Base-by-base conservation (phyloP, 768 basidiomycete genomes). In the Kockovaella imperatae region DNA sequence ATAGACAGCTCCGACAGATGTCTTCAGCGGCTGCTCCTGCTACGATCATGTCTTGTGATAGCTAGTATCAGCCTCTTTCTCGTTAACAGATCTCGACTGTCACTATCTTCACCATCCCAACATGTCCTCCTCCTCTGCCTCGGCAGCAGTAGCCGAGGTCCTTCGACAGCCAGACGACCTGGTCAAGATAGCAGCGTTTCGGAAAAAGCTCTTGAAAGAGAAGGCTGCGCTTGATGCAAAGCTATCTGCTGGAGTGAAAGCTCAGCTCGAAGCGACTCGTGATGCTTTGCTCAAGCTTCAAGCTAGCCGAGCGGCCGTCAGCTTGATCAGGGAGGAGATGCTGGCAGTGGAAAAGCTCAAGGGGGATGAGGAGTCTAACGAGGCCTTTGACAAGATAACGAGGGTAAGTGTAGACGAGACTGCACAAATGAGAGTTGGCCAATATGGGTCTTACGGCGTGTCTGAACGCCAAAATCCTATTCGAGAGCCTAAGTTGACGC, bases 181-280 rank as follows among this genome's bases (percentile, higher is more conserved):
- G 47, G 75, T 81, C 56, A 95, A 95, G 72, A 80, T 96, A 28
- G 77, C 80, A 1, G 80, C 87, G 0, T 88, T 87, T 65, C 80
- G 88, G 54, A 93, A 91, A 76, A 91, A 91, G 64, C 78, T 96
- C 35, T 84, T 90, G 72, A 96, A 96, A 72, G 93, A 97, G 72
- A 93, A 95, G 72, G 82, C 88, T 0, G 87, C 88, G 7, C 86
- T 97, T 52, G 87, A 95, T 64, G 82, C 84, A 3, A 79, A 89
- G 62, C 80, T 97, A 39, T 85, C 89, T 65, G 83, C 79, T 47
- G 87, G 89, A 8, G 89, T 93, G 56, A 88, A 86, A 70, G 87
- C 91, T 51, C 93, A 97, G 68, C 77, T 99, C 17, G 83, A 88
- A 59, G 81, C 87, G 1, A 96, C 90, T 6, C 75, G 88, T 42